These are phyloP conservation scores for Lachancea nothofagi DNA, from an alignment of 805 yeast species.

Conservation along the genomic window DNA sequence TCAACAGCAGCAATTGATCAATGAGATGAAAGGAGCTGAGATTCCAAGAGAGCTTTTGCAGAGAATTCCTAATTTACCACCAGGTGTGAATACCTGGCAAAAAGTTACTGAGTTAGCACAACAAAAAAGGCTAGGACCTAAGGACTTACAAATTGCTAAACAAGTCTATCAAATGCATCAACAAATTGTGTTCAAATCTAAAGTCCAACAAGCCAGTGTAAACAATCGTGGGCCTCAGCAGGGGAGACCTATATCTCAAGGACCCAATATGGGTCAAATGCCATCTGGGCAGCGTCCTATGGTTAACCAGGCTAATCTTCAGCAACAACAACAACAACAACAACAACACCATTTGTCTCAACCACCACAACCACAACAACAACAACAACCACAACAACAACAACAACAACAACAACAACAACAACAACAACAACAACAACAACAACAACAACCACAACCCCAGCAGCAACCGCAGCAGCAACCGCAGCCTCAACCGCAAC, in stretches of 20 bases:
- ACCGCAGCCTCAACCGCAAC: slow-evolving; percentile 10
- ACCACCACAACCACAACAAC: slow-evolving; percentile 21
- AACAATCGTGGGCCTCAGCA: slow-evolving; percentile 33
- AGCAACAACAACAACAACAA: slow-evolving; percentile 30
- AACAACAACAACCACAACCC: slow-evolving; percentile 12
- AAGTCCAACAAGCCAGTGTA: slow-evolving; percentile 41
- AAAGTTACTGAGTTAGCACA: slow-evolving; percentile 62
- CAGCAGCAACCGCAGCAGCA: slow-evolving; percentile 9
- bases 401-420: slow-evolving; percentile 25
- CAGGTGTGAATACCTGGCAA: slow-evolving; percentile 75
- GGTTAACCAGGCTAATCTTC: slow-evolving; percentile 30
- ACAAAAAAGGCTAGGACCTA: slow-evolving; percentile 52
- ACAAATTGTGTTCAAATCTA: slow-evolving; percentile 46
- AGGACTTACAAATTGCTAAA: slow-evolving; percentile 53
- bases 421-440: slow-evolving; percentile 13
- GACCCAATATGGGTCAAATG: slow-evolving; percentile 11
- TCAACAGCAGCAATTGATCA: slow-evolving; percentile 37
- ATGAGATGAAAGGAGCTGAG: slow-evolving; percentile 55
- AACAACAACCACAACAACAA: slow-evolving; percentile 36
- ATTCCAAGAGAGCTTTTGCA: slow-evolving; percentile 65
- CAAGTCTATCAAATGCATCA: slow-evolving; percentile 64
- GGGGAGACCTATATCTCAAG: slow-evolving; percentile 10
- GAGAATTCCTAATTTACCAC: slow-evolving; percentile 72
- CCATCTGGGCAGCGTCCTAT: slow-evolving; percentile 22
- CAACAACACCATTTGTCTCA: slow-evolving; percentile 31